Percentiles rank a stretch among this genome's conserved stretches.
Conservation (phyloP, 495 filamentous ascomycete genomes). For the Podospora pseudopauciseta region DNA sequence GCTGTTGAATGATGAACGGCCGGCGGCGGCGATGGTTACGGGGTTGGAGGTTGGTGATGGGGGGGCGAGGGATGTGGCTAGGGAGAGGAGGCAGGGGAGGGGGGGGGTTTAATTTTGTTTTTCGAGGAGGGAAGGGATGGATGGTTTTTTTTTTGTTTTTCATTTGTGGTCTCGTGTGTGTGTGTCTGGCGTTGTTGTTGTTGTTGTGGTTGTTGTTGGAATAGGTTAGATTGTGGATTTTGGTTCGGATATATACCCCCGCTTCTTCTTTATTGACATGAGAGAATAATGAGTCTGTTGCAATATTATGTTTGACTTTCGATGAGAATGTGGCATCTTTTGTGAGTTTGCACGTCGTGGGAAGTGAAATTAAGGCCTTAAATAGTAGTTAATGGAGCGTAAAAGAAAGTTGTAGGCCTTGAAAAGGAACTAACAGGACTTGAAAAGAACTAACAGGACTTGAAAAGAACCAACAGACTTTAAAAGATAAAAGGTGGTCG, state of each 20-base stretch:
- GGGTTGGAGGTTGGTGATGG: slow-evolving; percentile 41
- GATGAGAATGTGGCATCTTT: too few relatives aligned
- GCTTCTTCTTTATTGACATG: neutral
- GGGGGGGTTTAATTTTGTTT: slow-evolving; percentile 14
- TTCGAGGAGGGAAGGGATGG: neutral
- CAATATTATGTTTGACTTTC: neutral
- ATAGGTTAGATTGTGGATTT: neutral
- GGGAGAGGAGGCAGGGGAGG: slow-evolving; percentile 38
- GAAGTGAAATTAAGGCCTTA: too few relatives aligned
- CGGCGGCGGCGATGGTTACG: slow-evolving; percentile 25
- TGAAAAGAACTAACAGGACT: too few relatives aligned
- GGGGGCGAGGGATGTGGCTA: slow-evolving; percentile 38
- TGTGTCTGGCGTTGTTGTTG: neutral
- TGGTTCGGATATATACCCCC: neutral
- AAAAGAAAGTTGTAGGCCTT: too few relatives aligned
- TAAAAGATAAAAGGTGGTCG: too few relatives aligned
- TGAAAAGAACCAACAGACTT: too few relatives aligned
- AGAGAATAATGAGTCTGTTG: neutral
- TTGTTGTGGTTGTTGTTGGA: neutral
- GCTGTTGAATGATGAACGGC: slow-evolving; percentile 47
- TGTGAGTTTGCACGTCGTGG: too few relatives aligned
- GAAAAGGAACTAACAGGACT: too few relatives aligned
- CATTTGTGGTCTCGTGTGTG: neutral
- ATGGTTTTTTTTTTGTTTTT: neutral
- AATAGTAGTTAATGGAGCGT: too few relatives aligned